Percentiles rank a stretch among this genome's conserved stretches.
phyloP scores from a whole-genome alignment of 495 filamentous ascomycete genomes.

The Penicillium dipodomyicola region DNA sequence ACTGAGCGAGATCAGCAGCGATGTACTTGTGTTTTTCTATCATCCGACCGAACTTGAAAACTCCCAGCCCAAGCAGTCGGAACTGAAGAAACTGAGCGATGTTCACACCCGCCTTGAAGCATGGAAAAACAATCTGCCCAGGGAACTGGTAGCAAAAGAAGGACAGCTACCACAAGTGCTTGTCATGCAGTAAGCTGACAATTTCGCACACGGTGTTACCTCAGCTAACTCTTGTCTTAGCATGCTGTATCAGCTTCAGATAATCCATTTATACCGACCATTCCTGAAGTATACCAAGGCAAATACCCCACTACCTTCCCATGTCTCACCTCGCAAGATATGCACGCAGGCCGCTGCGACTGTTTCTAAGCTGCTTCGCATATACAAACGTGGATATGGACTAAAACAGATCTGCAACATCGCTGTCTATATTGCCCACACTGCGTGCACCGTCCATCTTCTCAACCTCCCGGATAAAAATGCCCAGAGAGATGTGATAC shows the following conservation, averaged over 20 bases:
- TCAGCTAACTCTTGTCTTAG: conserved; percentile 47
- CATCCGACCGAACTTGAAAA: conserved; percentile 67
- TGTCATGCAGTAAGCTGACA: conserved; percentile 81
- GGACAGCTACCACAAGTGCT: conserved; percentile 84
- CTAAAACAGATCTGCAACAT: conserved; percentile 93
- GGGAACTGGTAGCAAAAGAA: conserved; percentile 85
- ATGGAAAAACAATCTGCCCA: conserved; percentile 84
- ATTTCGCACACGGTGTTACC: no score
- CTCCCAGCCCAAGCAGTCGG: conserved; percentile 63
- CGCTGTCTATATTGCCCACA: conserved; percentile 90
- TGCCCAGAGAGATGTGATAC: conserved; percentile 80
- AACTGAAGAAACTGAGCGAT: conserved; percentile 89
- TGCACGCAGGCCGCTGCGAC: conserved; percentile 84
- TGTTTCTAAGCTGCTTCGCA: conserved; percentile 86
- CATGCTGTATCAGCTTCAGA: conserved; percentile 96
- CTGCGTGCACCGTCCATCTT: conserved; percentile 89
- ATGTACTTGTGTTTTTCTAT: conserved; percentile 87
- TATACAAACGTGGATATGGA: conserved; percentile 90
- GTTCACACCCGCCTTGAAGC: conserved; percentile 86
- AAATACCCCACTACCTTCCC: conserved; percentile 76
- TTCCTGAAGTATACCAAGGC: conserved; percentile 86
- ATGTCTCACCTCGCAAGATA: conserved; percentile 86
- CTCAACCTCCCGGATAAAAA: conserved; percentile 90
- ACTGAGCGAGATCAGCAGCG: conserved; percentile 89
- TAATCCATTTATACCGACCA: conserved; percentile 94